Percentiles rank a stretch among this genome's conserved stretches.
Conservation (phyloP, 192 early-diverging fungal species). For the Gigaspora rosea region DNA sequence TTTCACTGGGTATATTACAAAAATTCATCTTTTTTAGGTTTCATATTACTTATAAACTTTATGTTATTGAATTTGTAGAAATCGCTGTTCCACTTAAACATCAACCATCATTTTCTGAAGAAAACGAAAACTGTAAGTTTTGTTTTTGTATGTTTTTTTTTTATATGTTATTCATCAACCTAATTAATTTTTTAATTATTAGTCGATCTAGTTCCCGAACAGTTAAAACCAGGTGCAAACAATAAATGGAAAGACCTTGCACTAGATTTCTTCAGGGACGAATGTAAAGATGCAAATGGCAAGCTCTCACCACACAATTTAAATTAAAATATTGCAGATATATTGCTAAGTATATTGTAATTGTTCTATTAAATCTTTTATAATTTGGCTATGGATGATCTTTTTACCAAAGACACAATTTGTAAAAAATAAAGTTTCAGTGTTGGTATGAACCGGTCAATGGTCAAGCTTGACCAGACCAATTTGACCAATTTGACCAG, state of each 20-base stretch:
- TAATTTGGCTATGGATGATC: too few relatives aligned
- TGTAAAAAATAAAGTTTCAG: too few relatives aligned
- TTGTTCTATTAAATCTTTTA: too few relatives aligned
- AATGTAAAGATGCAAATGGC: too few relatives aligned
- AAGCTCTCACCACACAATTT: too few relatives aligned
- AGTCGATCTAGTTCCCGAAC: not conserved
- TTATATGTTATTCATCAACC: not conserved
- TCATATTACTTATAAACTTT: not conserved
- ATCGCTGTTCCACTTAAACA: conserved; percentile 21
- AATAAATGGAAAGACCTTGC: not conserved
- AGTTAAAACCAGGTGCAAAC: not conserved
- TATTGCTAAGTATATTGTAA: too few relatives aligned
- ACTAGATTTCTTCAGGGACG: not conserved
- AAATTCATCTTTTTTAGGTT: not conserved
- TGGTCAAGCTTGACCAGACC: too few relatives aligned
- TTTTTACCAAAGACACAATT: too few relatives aligned
- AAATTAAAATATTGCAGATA: too few relatives aligned
- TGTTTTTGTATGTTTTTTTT: not conserved
- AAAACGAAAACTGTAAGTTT: conserved; percentile 12
- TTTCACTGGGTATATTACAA: not conserved
- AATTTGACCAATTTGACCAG: too few relatives aligned
- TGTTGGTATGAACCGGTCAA: too few relatives aligned
- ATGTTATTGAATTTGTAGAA: not conserved
- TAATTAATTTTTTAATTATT: not conserved
- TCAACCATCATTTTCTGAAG: conserved; percentile 3